Conservation (phyloP, 257 asterid species). For the Lithospermum erythrorhizon region DNA sequence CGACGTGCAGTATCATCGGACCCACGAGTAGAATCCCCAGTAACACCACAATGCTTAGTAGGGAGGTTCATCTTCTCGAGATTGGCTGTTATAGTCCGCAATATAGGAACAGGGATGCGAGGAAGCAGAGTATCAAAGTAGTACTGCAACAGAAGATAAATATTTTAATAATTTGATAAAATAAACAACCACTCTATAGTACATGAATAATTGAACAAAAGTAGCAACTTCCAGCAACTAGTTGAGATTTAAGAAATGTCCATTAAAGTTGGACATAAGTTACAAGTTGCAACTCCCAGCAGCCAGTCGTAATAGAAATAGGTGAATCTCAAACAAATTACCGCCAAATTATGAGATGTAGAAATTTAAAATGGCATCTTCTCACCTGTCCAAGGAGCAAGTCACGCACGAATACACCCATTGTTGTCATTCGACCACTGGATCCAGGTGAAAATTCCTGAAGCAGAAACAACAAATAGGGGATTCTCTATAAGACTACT, state of each 20-base stretch:
- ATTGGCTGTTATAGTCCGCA: conserved; percentile 54
- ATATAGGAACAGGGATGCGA: conserved; percentile 81
- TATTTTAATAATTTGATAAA: conserved; percentile 5
- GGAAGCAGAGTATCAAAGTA: conserved; percentile 93
- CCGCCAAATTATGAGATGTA: neutral
- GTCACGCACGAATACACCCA: conserved; percentile 90
- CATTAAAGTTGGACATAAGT: neutral
- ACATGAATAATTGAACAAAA: neutral
- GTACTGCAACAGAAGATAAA: conserved; percentile 51
- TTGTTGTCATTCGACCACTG: conserved; percentile 76
- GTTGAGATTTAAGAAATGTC: neutral
- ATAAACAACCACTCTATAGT: neutral
- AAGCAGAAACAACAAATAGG: conserved; percentile 8
- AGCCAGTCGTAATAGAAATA: neutral
- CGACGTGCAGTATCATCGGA: conserved; percentile 89
- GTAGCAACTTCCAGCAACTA: no score
- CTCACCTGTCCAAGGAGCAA: conserved; percentile 92
- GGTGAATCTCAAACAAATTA: neutral
- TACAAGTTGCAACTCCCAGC: neutral
- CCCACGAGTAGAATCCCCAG: conserved; percentile 89
- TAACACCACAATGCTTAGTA: conserved; percentile 66
- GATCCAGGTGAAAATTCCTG: conserved; percentile 98
- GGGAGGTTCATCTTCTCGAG: conserved; percentile 90
- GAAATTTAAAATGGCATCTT: conserved; percentile 19
- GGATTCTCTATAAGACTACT: conserved; percentile 8